Percentiles rank a stretch among this genome's conserved stretches.
These are phyloP conservation scores for Chaetomiaceae sp. DNA, from an alignment of 2,329 filamentous ascomycete genomes.

Conservation along the genomic window DNA sequence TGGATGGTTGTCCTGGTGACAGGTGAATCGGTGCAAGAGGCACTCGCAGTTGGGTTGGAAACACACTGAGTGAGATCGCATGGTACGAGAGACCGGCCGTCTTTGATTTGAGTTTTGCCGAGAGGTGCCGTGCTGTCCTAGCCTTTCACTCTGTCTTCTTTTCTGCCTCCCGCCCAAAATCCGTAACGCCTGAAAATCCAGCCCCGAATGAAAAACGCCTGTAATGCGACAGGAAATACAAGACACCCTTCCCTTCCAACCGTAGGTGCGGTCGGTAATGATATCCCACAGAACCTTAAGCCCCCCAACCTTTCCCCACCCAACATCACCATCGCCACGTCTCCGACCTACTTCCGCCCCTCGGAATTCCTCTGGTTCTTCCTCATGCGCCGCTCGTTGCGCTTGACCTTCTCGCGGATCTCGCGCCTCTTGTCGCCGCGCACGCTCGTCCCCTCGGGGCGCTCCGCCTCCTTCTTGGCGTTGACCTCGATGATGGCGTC, in stretches of 20 bases:
- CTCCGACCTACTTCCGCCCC: conserved; percentile 21
- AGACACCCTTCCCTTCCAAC: not conserved
- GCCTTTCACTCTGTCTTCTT: conserved; percentile 8
- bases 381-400: conserved; percentile 65
- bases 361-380: conserved; percentile 54
- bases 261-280: no score
- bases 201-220: conserved; percentile 1
- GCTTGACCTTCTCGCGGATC: conserved; percentile 63
- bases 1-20: conserved; percentile 11
- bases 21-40: not conserved
- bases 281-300: no score
- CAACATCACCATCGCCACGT: not conserved
- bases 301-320: not conserved
- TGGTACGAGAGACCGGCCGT: not conserved
- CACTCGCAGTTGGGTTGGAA: no score
- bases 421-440: conserved; percentile 59
- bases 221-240: not conserved
- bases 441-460: conserved; percentile 58
- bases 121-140: conserved; percentile 2
- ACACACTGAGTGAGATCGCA: not conserved
- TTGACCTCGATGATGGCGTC: conserved; percentile 94
- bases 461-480: conserved; percentile 61
- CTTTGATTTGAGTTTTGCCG: not conserved
- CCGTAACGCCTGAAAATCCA: not conserved
- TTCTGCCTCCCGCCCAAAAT: not conserved